Evolutionary conservation across 1,284 basidiomycete species (phyloP).

Genomic region (Malassezia sp.): DNA sequence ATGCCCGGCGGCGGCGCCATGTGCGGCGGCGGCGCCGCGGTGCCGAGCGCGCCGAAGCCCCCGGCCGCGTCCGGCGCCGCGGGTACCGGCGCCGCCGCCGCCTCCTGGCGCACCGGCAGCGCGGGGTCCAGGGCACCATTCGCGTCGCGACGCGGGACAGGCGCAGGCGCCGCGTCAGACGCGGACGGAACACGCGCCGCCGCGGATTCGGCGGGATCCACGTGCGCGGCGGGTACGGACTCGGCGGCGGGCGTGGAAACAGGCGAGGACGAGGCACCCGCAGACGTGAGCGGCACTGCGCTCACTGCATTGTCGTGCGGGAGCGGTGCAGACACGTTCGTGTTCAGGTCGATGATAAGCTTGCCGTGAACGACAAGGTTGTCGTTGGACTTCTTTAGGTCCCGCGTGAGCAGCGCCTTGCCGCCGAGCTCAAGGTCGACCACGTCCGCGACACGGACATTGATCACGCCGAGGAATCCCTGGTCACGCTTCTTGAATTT

Average conservation of each 20-base stretch:
- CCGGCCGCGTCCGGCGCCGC: not conserved
- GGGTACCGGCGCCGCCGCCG: conserved; percentile 1
- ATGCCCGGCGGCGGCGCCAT: conserved; percentile 12
- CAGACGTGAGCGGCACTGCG: too few species aligned
- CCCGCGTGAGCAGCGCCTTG: conserved; percentile 56
- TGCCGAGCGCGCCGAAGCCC: too few species aligned
- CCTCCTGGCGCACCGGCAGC: not conserved
- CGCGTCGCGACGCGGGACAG: not conserved
- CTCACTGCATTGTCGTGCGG: not conserved
- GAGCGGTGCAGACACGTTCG: conserved; percentile 34
- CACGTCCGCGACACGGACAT: conserved; percentile 76
- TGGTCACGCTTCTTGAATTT: conserved; percentile 93
- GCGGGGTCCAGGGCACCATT: conserved; percentile 1
- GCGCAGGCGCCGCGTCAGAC: not conserved
- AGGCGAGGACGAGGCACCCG: conserved; percentile 16
- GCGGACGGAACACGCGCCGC: not conserved
- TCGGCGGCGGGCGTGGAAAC: conserved; percentile 32
- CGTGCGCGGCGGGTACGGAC: not conserved
- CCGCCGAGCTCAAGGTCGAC: conserved; percentile 77
- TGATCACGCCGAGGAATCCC: conserved; percentile 86
- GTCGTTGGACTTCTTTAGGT: conserved; percentile 46
- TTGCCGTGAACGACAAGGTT: conserved; percentile 46
- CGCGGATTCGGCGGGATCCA: not conserved
- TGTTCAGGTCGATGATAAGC: conserved; percentile 46
- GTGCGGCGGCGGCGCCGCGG: conserved; percentile 1